phyloP scores from a whole-genome alignment of 805 yeast species.

The Monosporozyma aerobia region DNA sequence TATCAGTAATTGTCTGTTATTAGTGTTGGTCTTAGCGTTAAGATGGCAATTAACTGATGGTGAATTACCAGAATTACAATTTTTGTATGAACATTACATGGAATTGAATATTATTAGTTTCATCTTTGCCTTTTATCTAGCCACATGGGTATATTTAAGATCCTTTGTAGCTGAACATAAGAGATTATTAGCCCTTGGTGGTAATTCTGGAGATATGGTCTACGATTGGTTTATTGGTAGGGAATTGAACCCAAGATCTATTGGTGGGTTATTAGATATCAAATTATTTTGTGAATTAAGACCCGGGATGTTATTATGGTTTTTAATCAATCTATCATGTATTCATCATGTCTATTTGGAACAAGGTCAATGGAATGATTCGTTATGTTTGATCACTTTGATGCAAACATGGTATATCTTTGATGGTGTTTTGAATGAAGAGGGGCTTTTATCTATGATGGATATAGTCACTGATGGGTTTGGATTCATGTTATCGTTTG shows the following conservation, averaged over 20 bases:
- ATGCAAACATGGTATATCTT: conserved; percentile 76
- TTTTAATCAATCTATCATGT: conserved; percentile 65
- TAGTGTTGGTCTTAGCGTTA: conserved; percentile 36
- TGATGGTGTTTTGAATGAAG: conserved; percentile 89
- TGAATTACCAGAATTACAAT: conserved; percentile 69
- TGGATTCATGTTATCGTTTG: conserved; percentile 93
- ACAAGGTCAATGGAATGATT: conserved; percentile 54
- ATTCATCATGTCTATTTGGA: conserved; percentile 68
- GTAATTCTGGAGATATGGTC: conserved; percentile 65
- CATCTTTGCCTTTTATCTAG: conserved; percentile 52
- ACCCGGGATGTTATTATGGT: conserved; percentile 89
- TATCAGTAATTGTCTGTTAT: conserved; percentile 37
- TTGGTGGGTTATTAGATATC: conserved; percentile 72
- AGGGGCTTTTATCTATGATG: conserved; percentile 86
- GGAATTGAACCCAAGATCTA: conserved; percentile 75
- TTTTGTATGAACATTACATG: conserved; percentile 57
- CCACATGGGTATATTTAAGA: conserved; percentile 53
- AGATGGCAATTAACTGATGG: conserved; percentile 47
- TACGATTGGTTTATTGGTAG: conserved; percentile 98
- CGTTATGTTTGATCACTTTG: conserved; percentile 56
- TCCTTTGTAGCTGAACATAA: conserved; percentile 60
- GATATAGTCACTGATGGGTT: conserved; percentile 95
- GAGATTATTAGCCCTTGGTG: conserved; percentile 73
- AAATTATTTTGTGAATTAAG: conserved; percentile 88
- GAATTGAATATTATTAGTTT: conserved; percentile 56